Evolutionary conservation across 495 filamentous ascomycete genomes (phyloP), one percentile per base, ranked within the genome.

Genomic region (Penicillium soppii): DNA sequence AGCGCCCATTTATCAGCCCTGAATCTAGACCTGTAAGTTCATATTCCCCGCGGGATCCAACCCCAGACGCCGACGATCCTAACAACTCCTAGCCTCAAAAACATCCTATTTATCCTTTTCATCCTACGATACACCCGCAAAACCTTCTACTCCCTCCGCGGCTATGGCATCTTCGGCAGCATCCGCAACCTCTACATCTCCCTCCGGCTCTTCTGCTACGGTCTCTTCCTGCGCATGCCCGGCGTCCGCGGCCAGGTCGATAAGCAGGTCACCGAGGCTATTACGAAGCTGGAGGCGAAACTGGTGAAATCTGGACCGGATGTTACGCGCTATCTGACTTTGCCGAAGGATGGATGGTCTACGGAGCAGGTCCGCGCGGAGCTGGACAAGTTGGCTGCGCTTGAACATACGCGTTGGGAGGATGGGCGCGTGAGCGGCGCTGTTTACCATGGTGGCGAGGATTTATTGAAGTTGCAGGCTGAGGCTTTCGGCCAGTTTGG

Each of bases 361-460:
- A 75, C 86, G 22, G 89, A 95, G 10, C 84, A 85, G 58, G 77
- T 97, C 15, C 80, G 82, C 53, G 84, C 83, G 40, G 92, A 97
- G 72, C 80, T 98, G 54, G 81, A 84, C 36, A 82, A 84, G 58
- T 73, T 97, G 53, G 83, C 81, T 23, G 82, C 79, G 29, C 87
- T 99, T 89, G 86, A 97, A 52, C 94, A 96, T 72, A 94, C 91
- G 7, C 80, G 86, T 53, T 99, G 94, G 94, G 94, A 99, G 71
- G 91, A 97, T 71, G 94, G 94, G 17, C 82, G 81, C 41, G 94
- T 99, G 33, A 95, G 89, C 47, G 94, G 94, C 42, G 92, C 94
- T 17, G 94, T 99, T 22, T 99, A 99, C 66, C 92, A 96, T 63
- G 94, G 95, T 42, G 94, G 95, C 47, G 77, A 91, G 43, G 85